Conservation (phyloP, 495 filamentous ascomycete genomes). For the Neurospora sp. region DNA sequence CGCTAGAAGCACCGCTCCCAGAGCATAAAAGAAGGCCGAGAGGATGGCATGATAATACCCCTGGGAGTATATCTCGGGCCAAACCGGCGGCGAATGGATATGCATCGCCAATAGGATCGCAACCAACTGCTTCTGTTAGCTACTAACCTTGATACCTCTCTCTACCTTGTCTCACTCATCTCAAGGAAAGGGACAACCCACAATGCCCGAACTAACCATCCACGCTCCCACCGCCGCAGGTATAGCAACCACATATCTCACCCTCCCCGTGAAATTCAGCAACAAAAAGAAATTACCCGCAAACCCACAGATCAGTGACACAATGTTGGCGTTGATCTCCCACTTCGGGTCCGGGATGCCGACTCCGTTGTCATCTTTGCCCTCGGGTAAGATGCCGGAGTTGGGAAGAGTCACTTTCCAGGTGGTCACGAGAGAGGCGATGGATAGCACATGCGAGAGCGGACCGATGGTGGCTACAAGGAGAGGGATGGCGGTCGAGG, state of each 20-base stretch:
- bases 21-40: conserved; percentile 54
- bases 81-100: conserved; percentile 47
- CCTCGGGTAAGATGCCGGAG: conserved; percentile 29
- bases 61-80: conserved; percentile 57
- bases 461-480: conserved; percentile 63
- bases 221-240: conserved; percentile 59
- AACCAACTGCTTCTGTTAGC: conserved; percentile 38
- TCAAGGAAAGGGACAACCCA: conserved; percentile 27
- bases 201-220: conserved; percentile 56
- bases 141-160: background rate
- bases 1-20: conserved; percentile 54
- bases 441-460: conserved; percentile 67
- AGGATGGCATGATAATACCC: conserved; percentile 72
- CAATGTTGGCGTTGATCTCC: conserved; percentile 50
- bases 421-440: conserved; percentile 56
- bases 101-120: conserved; percentile 51
- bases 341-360: conserved; percentile 46
- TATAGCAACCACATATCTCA: conserved; percentile 67
- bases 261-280: conserved; percentile 62
- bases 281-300: conserved; percentile 64
- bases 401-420: conserved; percentile 45
- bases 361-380: conserved; percentile 38
- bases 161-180: background rate
- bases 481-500: conserved; percentile 65
- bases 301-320: conserved; percentile 56